Conservation (phyloP, 1,139 yeast genomes). For the Oligophagozyma castellii region DNA sequence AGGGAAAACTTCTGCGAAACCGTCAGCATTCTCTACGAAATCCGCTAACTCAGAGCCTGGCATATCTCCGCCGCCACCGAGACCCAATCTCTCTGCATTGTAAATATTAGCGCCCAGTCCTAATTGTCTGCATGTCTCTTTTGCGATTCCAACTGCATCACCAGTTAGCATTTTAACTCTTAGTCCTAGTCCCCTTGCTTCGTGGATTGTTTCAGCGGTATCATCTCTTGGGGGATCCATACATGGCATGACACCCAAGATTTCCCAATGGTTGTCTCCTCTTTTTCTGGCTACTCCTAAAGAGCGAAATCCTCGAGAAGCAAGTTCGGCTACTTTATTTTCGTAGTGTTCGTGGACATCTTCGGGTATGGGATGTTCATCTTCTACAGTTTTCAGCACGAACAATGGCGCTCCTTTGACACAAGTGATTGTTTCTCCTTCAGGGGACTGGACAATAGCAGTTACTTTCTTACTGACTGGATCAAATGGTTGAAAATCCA, state of each 20-base stretch:
- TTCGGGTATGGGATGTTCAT: constrained; percentile 89
- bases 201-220: constrained; percentile 87
- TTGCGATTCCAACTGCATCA: constrained; percentile 97
- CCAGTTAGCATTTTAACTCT: constrained; percentile 96
- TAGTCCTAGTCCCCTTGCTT: constrained; percentile 84
- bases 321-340: constrained; percentile 92
- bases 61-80: constrained; percentile 91
- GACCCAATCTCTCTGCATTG: constrained; percentile 91
- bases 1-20: constrained; percentile 94
- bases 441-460: constrained; percentile 85
- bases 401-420: constrained; percentile 96
- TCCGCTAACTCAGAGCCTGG: constrained; percentile 92
- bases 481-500: constrained; percentile 93
- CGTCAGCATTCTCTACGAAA: constrained; percentile 88
- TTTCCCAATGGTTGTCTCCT: constrained; percentile 98
- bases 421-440: constrained; percentile 88
- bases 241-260: constrained; percentile 94
- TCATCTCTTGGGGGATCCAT: constrained; percentile 98
- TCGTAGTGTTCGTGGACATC: constrained; percentile 86
- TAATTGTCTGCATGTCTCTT: constrained; percentile 94
- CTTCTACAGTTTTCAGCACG: constrained; percentile 87
- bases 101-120: constrained; percentile 93
- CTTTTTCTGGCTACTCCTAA: constrained; percentile 97
- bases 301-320: constrained; percentile 95
- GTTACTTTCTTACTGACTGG: constrained; percentile 95